phyloP scores from a whole-genome alignment of 495 filamentous ascomycete genomes.

The Glarea lozoyensis region DNA sequence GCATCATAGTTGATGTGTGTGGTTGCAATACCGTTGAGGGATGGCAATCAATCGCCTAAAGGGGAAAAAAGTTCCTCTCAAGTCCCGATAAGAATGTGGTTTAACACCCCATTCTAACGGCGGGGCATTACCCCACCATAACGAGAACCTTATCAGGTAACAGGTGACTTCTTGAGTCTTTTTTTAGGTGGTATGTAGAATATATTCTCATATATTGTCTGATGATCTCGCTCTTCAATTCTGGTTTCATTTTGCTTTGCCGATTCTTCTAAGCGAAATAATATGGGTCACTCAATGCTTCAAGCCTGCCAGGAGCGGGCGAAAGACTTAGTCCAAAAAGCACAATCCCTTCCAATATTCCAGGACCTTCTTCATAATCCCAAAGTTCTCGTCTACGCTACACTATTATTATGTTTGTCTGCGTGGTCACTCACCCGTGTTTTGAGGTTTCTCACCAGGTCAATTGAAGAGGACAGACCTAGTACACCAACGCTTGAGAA shows the following conservation, averaged over 20 bases:
- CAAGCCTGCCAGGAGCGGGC: conserved; percentile 12
- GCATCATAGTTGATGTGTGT: conserved; percentile 1
- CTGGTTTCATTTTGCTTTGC: too few relatives aligned
- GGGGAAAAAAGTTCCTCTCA: conserved; percentile 16
- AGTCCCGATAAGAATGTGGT: not conserved
- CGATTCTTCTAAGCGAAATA: too few relatives aligned
- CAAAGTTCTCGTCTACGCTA: conserved; percentile 9
- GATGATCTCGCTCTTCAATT: too few relatives aligned
- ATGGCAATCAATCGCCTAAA: conserved; percentile 12
- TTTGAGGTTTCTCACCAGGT: conserved; percentile 9
- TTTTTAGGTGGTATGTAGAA: not conserved
- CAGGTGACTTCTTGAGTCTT: not conserved
- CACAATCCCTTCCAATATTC: conserved; percentile 1
- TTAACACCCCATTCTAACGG: conserved; percentile 3
- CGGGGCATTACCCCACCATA: conserved; percentile 15
- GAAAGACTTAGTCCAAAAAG: conserved; percentile 1
- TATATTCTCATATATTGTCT: too few relatives aligned
- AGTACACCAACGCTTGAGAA: conserved; percentile 21
- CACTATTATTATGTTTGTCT: not conserved
- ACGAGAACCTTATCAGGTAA: conserved; percentile 5
- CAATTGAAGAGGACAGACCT: conserved; percentile 2
- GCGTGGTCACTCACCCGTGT: conserved; percentile 10
- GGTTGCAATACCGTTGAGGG: not conserved
- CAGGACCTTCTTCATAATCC: conserved; percentile 2
- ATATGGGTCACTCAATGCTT: too few relatives aligned